Evolutionary conservation across 2,329 filamentous ascomycete genomes (phyloP), one percentile per base, ranked within the genome.

Genomic region (Neocucurbitaria cava): DNA sequence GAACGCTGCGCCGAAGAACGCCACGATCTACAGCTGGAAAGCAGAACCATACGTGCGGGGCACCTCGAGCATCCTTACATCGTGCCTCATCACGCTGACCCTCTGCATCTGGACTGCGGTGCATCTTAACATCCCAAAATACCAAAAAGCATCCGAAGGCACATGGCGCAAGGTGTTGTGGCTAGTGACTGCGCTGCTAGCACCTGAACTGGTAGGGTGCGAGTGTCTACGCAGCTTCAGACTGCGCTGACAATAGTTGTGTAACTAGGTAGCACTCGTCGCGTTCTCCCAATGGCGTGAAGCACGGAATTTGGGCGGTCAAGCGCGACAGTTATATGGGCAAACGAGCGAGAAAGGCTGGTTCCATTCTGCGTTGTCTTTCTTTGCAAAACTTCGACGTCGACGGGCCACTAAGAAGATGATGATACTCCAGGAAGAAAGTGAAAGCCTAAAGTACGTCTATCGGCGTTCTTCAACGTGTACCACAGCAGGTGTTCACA

Each of bases 51-150:
- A 35, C 9, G 31, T 35, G 5, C 38, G 38, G 5, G 20, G 21
- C 15, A 40, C 38, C 11, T 23, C 21, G 2, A 24, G 20, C 13
- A 21, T 40, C 7, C 49, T 52, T 3, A 40, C 52, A 15, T 52
- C 49, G 18, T 63, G 60, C 45, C 36, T 65, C n/a, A 52, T 56
- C 6, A 64, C 62, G 3, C 49, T 64, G 45, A 39, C 31, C 17
- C 39, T 65, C 11, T 64, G 62, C 40, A 43, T 61, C n/a, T 65
- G 58, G 47, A 58, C 54, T 3, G 58, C 56, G 31, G 49, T 65
- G 5, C 56, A 65, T 54, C 43, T 64, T 17, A 64, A 62, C 30
- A 48, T 65, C 13, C 60, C 56, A 44, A 45, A 30, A 39, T 18
- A 20, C 41, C 24, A 40, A 23, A 33, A 13, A 24, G 18, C 31